Percentiles rank a stretch among this genome's conserved stretches.
Evolutionary conservation across 768 basidiomycete genomes (phyloP).

Genomic region (Leccinum incarnatum): DNA sequence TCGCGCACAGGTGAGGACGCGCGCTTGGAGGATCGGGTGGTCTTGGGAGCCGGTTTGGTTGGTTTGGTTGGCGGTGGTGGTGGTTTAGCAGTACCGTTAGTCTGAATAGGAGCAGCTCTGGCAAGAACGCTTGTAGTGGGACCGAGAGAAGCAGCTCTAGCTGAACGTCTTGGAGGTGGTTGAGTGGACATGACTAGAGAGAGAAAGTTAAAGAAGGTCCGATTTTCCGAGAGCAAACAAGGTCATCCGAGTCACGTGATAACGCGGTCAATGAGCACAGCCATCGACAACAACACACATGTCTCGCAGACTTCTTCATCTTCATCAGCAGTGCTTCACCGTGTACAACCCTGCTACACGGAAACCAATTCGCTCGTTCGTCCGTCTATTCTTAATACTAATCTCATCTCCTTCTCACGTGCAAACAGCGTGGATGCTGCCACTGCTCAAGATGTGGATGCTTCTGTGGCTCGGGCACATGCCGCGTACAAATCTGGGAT

Average conservation of each 20-base stretch:
- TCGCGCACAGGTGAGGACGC: conserved; percentile 46
- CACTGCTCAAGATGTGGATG: conserved; percentile 48
- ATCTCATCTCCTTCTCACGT: neutral
- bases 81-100: conserved; percentile 33
- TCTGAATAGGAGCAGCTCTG: conserved; percentile 31
- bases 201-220: too few species aligned
- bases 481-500: conserved; percentile 58
- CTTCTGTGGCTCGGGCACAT: conserved; percentile 55
- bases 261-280: conserved; percentile 17
- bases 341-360: conserved; percentile 72
- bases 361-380: conserved; percentile 55
- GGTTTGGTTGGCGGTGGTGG: conserved; percentile 1
- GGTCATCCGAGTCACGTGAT: conserved; percentile 16
- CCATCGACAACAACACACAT: conserved; percentile 2
- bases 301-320: too few species aligned
- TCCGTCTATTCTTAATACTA: conserved; percentile 44
- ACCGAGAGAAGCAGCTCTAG: conserved; percentile 49
- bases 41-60: conserved; percentile 23
- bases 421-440: conserved; percentile 51
- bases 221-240: too few species aligned
- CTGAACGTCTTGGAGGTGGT: conserved; percentile 48
- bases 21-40: conserved; percentile 42
- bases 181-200: conserved; percentile 28
- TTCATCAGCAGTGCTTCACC: conserved; percentile 26
- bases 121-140: conserved; percentile 28